phyloP scores from a whole-genome alignment of 495 filamentous ascomycete genomes.

The Aspergillus homomorphus region DNA sequence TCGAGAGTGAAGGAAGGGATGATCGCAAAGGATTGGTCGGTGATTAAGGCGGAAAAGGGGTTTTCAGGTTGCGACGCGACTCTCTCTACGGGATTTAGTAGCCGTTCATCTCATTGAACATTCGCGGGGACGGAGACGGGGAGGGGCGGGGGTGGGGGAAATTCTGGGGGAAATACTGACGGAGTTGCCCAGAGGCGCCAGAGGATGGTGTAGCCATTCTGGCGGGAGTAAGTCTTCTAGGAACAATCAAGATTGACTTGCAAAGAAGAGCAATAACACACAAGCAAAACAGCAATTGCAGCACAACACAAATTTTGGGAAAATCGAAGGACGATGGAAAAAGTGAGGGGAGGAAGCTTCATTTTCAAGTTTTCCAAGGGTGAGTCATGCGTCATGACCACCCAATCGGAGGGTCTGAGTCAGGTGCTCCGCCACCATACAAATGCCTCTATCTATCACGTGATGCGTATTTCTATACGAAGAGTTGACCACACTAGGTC shows the following conservation, averaged over 20 bases:
- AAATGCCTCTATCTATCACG: neutral
- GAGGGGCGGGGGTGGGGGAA: slow-evolving; percentile 11
- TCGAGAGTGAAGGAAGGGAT: slow-evolving; percentile 91
- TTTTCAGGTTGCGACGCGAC: slow-evolving; percentile 77
- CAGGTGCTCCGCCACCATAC: no score
- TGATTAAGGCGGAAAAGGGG: slow-evolving; percentile 81
- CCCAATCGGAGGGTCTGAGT: slow-evolving; percentile 14
- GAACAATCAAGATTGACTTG: neutral
- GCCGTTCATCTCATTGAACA: slow-evolving; percentile 31
- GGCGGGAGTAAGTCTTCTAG: neutral
- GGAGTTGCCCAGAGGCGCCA: slow-evolving; percentile 28
- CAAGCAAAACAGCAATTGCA: neutral
- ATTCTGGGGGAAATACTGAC: slow-evolving; percentile 54
- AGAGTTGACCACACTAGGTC: neutral
- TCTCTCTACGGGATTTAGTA: slow-evolving; percentile 67
- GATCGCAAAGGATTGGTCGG: slow-evolving; percentile 78
- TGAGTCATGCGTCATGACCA: slow-evolving; percentile 10
- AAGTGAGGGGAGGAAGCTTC: neutral
- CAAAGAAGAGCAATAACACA: neutral
- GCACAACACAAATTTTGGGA: neutral
- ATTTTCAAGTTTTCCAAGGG: slow-evolving; percentile 3
- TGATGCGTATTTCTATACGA: neutral
- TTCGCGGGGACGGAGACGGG: neutral
- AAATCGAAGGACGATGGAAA: slow-evolving; percentile 7
- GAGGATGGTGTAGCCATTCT: slow-evolving; percentile 31